Evolutionary conservation across 148 eudicot species (phyloP), one percentile per base, ranked within the genome.

Genomic region (Silene latifolia): DNA sequence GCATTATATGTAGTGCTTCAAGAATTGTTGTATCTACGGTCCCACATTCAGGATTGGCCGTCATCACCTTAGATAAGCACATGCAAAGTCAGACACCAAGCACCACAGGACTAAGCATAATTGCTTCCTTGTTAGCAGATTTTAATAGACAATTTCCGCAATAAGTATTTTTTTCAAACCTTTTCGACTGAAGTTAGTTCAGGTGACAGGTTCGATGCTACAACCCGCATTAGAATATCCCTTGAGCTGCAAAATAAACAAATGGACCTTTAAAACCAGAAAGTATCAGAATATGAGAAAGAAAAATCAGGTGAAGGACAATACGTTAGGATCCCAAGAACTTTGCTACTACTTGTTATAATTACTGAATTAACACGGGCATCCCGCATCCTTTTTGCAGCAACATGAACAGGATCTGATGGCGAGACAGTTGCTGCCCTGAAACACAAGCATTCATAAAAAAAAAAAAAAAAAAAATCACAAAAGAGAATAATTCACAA

Each of bases 1-100:
- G 98, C 98, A 95, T 95, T 82, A 86, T 87, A 75, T 92, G 96
- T 82, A 95, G 77, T 46, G 96, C 98, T 74, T 92, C 97, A 76
- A 92, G 98, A 57, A 95, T 90, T 72, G 96, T 88, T 73, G 92
- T 87, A 61, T 95, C 98, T 68, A 88, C 63, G 60, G 87, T 87
- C 32, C 83, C 98, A 83, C 90, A 92, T 74, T 95, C 93, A 15
- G 98, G 98, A 68, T 88, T 88, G 29, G 91, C 81, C 0, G 98
- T 95, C 98, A 95, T 95, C 62, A 92, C 96, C 98, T 94, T 71
- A 65, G 76, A 69, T 64, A 67, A 86, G 72, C n/a, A 73, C 13
- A 73, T 68, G 56, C 71, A 61, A 81, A 67, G 21, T 77, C 32
- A 77, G 78, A 35, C 14, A 23, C 18, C 57, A 58, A 60, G 23